Evolutionary conservation across 148 eudicot genomes (phyloP), one percentile per base, ranked within the genome.

Genomic region (Vaccinium vitisidaea): DNA sequence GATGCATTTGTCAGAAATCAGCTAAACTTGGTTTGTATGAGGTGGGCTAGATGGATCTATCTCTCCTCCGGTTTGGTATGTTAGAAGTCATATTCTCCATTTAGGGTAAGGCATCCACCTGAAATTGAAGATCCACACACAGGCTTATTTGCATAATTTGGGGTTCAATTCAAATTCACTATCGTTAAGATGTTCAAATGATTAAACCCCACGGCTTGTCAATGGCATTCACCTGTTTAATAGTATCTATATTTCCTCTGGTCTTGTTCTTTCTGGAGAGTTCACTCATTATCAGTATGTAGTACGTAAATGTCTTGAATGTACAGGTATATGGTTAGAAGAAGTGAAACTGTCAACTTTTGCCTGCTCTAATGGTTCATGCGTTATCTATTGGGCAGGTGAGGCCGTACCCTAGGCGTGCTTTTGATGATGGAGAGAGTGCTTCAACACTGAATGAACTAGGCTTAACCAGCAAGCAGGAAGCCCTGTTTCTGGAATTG

Each of bases 381-480:
- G 74, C 65, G 36, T 83, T 15, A 6, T 56, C 52, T 79, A 7
- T 77, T 80, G 58, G 78, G 55, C 91, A 96, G 99, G 97, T 96
- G 69, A 92, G 98, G 89, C 98, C 99, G 27, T 96, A 88, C 85
- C 99, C 99, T 85, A 93, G 97, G 71, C 94, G 89, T 59, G 93
- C 99, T 80, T 96, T 94, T 84, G 87, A 97, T 74, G 93, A 83
- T 82, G 94, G 91, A 79, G 99, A 95, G 85, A 88, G 94, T 84
- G 77, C 82, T 74, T 81, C 85, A 16, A 92, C 92, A 61, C 85
- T 97, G 76, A 91, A 81, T 59, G 98, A 97, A 85, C 89, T 94
- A 83, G 98, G 99, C 52, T 88, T 95, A 83, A 92, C 94, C 79
- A 94, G 99, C 91, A 97, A 94, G 84, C 99, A 95, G 82, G 99